A percentile compares a stretch with the other conserved stretches of the same genome.
Conservation (phyloP, 1,139 yeast genomes). For the Blastobotrys aristatus region DNA sequence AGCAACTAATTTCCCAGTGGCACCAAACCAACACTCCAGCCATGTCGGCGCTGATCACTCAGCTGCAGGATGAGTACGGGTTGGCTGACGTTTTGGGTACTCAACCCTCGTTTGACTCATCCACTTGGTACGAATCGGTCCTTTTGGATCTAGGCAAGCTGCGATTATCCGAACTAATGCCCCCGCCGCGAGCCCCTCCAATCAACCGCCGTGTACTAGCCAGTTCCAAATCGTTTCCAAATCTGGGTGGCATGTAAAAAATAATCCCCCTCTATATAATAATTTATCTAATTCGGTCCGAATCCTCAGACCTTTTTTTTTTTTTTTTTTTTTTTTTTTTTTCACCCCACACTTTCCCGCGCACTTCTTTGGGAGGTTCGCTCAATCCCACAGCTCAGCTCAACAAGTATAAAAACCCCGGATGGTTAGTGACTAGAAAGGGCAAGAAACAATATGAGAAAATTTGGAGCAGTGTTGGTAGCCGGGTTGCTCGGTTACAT, state of each 20-base stretch:
- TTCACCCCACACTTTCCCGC: too few relatives aligned
- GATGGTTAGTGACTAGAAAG: too few relatives aligned
- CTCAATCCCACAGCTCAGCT: too few relatives aligned
- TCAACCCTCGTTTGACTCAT: not conserved
- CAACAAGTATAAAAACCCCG: too few relatives aligned
- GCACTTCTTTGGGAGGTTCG: too few relatives aligned
- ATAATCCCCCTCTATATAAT: not conserved
- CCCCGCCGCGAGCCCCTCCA: not conserved
- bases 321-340: too few relatives aligned
- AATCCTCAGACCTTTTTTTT: too few relatives aligned
- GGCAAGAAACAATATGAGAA: too few relatives aligned
- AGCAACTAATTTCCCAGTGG: constrained; percentile 3
- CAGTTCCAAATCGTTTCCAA: not conserved
- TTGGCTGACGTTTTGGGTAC: not conserved
- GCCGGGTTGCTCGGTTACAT: too few relatives aligned
- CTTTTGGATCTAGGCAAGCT: not conserved
- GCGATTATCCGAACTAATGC: not conserved
- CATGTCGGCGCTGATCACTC: not conserved
- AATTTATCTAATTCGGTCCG: too few relatives aligned
- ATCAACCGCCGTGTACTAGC: not conserved
- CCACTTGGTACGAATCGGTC: not conserved
- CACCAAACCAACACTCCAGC: constrained; percentile 6
- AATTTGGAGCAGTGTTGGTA: too few relatives aligned
- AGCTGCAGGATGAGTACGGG: too few relatives aligned
- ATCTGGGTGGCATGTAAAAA: not conserved